Evolutionary conservation across 2,329 filamentous ascomycete species (phyloP).

Genomic region (Parastagonospora nodorum): DNA sequence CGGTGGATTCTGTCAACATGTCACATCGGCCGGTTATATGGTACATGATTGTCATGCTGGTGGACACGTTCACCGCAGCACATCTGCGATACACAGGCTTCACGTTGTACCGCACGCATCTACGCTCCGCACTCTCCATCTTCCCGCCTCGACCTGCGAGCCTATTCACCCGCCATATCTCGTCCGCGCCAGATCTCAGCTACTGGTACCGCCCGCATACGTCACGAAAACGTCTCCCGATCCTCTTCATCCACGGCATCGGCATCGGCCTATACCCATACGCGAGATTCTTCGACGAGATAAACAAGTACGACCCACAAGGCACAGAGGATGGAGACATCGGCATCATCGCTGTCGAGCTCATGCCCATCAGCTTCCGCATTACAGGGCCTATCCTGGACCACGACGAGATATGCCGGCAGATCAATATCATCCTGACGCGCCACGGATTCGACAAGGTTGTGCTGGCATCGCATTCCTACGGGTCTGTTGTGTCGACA

Average conservation of each 20-base stretch:
- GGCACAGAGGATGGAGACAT: conserved; percentile 51
- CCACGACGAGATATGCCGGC: conserved; percentile 59
- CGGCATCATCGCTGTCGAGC: conserved; percentile 69
- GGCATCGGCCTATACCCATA: conserved; percentile 71
- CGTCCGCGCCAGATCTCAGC: conserved; percentile 57
- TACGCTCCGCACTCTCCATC: conserved; percentile 53
- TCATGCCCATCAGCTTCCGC: conserved; percentile 69
- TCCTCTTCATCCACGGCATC: conserved; percentile 74
- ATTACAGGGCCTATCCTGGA: conserved; percentile 60
- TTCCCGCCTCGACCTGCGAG: conserved; percentile 65
- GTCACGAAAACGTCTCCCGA: conserved; percentile 60
- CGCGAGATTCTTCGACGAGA: conserved; percentile 59
- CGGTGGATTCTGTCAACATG: conserved; percentile 66
- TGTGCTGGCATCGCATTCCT: conserved; percentile 65
- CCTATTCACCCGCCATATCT: conserved; percentile 53
- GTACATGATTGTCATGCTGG: conserved; percentile 63
- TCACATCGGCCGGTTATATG: conserved; percentile 67
- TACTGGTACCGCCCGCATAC: conserved; percentile 72
- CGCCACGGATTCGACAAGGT: conserved; percentile 63
- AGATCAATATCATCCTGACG: conserved; percentile 63
- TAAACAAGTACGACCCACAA: conserved; percentile 48
- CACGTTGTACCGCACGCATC: conserved; percentile 54
- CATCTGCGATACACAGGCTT: conserved; percentile 58
- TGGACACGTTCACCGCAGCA: conserved; percentile 52
- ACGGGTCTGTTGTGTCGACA: conserved; percentile 67